These are phyloP conservation scores for Pharnaceum exiguum DNA, from an alignment of 148 eudicot species.

Conservation along the genomic window DNA sequence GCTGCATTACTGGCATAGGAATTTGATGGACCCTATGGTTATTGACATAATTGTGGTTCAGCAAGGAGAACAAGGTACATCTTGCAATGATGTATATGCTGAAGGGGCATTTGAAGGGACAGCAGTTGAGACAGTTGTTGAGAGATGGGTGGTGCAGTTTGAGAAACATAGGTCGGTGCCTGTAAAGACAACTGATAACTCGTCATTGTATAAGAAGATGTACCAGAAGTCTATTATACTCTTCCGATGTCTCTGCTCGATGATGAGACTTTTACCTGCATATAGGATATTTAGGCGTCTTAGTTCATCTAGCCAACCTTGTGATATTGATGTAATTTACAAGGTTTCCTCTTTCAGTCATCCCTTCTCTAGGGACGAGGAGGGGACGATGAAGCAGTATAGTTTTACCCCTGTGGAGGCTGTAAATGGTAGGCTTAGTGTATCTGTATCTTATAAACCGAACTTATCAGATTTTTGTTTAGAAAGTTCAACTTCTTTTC, in stretches of 20 bases:
- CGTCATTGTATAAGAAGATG: constrained; percentile 66
- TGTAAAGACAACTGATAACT: constrained; percentile 43
- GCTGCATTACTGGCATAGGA: constrained; percentile 75
- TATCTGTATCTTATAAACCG: constrained; percentile 70
- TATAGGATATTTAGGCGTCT: constrained; percentile 61
- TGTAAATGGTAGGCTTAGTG: constrained; percentile 70
- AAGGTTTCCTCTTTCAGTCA: constrained; percentile 72
- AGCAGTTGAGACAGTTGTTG: constrained; percentile 68
- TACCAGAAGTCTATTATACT: constrained; percentile 90
- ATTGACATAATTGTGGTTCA: constrained; percentile 75
- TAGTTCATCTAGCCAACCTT: constrained; percentile 40
- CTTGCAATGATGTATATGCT: constrained; percentile 17
- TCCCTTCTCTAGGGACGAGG: constrained; percentile 78
- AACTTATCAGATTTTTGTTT: constrained; percentile 60
- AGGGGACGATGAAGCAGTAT: constrained; percentile 64
- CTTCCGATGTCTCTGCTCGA: constrained; percentile 65
- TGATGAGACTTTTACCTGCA: constrained; percentile 92
- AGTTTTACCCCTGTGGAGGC: constrained; percentile 65
- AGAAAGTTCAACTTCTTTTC: constrained; percentile 55
- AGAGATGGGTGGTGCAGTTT: constrained; percentile 91
- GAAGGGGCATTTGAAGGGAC: constrained; percentile 29
- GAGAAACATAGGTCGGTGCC: constrained; percentile 42
- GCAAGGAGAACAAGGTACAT: constrained; percentile 28
- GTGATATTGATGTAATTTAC: constrained; percentile 66
- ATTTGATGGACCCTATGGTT: constrained; percentile 88